Conservation (phyloP, 805 yeast genomes). For the Grigorovia humatica region DNA sequence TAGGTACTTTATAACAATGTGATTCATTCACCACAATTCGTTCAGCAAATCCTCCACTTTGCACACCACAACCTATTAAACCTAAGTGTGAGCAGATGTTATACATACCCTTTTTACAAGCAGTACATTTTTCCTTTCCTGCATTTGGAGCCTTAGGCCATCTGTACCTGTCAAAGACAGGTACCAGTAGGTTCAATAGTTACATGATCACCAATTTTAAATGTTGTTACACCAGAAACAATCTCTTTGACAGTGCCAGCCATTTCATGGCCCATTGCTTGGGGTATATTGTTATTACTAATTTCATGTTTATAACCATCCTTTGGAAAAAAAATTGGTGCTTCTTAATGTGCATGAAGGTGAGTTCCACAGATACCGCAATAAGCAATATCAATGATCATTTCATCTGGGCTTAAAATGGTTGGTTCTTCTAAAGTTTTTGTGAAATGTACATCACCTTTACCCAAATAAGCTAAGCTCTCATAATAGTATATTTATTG, state of each 20-base stretch:
- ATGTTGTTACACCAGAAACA: constrained; percentile 36
- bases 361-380: constrained; percentile 62
- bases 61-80: constrained; percentile 46
- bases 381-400: constrained; percentile 35
- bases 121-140: constrained; percentile 31
- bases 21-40: constrained; percentile 33
- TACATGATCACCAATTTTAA: constrained; percentile 47
- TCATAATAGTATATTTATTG: constrained; percentile 26
- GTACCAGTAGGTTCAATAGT: constrained; percentile 54
- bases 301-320: constrained; percentile 31
- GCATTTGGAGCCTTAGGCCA: constrained; percentile 29
- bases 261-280: constrained; percentile 47
- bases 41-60: constrained; percentile 48
- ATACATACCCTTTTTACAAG: constrained; percentile 41
- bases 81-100: constrained; percentile 43
- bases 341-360: constrained; percentile 45
- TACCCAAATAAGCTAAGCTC: constrained; percentile 41
- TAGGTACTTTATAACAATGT: constrained; percentile 34
- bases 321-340: constrained; percentile 48
- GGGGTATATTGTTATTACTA: constrained; percentile 31
- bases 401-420: constrained; percentile 30
- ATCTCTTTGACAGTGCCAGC: constrained; percentile 36
- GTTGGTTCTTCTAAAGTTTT: constrained; percentile 29
- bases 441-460: constrained; percentile 35
- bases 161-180: constrained; percentile 38